Evolutionary conservation across 192 early-diverging fungal genomes (phyloP).

Genomic region (Coemansia sp.): DNA sequence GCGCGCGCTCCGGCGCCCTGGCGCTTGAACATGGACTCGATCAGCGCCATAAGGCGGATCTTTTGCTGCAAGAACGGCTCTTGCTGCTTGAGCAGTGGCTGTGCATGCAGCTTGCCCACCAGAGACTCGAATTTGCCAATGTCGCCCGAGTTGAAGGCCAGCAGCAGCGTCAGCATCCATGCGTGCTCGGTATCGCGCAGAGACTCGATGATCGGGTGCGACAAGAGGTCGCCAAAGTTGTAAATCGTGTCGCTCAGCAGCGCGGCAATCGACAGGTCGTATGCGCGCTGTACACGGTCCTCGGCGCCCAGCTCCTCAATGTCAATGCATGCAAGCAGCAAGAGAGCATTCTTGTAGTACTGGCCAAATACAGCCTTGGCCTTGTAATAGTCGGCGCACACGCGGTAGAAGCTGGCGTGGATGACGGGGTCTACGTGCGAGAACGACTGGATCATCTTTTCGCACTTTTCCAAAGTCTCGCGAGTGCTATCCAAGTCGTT

Average conservation of each 20-base stretch:
- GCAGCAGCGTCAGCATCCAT: constrained; percentile 83
- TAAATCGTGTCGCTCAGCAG: constrained; percentile 94
- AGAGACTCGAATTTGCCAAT: constrained; percentile 89
- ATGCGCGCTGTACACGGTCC: constrained; percentile 87
- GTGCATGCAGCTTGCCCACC: constrained; percentile 61
- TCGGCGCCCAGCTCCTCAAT: constrained; percentile 70
- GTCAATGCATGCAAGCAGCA: constrained; percentile 89
- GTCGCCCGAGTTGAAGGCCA: constrained; percentile 90
- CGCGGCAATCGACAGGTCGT: constrained; percentile 87
- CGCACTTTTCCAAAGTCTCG: constrained; percentile 77
- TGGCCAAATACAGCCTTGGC: constrained; percentile 87
- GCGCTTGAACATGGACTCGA: constrained; percentile 90
- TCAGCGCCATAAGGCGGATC: constrained; percentile 95
- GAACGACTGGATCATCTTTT: constrained; percentile 64
- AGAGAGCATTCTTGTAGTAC: constrained; percentile 93
- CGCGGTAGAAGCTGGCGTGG: constrained; percentile 91
- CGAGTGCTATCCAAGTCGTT: constrained; percentile 83
- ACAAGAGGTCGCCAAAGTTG: constrained; percentile 98
- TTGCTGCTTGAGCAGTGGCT: constrained; percentile 80
- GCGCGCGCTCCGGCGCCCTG: constrained; percentile 60
- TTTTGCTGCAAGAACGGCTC: constrained; percentile 85
- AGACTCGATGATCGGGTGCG: constrained; percentile 38
- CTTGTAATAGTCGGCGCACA: constrained; percentile 97
- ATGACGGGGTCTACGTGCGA: constrained; percentile 75
- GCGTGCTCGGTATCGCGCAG: constrained; percentile 69